phyloP scores from a whole-genome alignment of 352 stramenopile genomes.

The Bremia lactucae region DNA sequence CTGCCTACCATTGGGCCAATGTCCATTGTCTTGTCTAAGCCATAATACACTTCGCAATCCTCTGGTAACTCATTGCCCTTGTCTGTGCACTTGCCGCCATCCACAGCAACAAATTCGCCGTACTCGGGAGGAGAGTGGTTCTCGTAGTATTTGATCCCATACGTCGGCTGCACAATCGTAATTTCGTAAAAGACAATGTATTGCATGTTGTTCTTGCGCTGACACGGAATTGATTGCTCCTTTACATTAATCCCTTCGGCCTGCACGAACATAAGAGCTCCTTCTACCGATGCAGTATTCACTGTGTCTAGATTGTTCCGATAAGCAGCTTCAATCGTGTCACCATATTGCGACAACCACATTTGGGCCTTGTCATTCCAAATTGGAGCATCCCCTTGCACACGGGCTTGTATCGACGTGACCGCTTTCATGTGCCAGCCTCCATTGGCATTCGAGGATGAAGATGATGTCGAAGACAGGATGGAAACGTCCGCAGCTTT shows the following conservation, averaged over 20 bases:
- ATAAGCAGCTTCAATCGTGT: slow-evolving; percentile 28
- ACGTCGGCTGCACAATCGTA: slow-evolving; percentile 45
- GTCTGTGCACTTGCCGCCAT: slow-evolving; percentile 46
- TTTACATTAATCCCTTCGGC: slow-evolving; percentile 47
- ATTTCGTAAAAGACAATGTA: slow-evolving; percentile 70
- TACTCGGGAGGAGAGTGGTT: slow-evolving; percentile 33
- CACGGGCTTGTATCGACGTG: slow-evolving; percentile 41
- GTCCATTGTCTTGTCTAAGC: slow-evolving; percentile 27
- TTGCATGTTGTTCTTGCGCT: slow-evolving; percentile 62
- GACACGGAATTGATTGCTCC: slow-evolving; percentile 36
- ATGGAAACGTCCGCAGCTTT: no score
- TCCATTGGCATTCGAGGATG: slow-evolving; percentile 2
- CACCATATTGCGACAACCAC: slow-evolving; percentile 34
- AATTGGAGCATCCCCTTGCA: slow-evolving; percentile 35
- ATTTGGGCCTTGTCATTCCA: slow-evolving; percentile 23
- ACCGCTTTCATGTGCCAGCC: slow-evolving; percentile 42
- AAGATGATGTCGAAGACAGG: no score
- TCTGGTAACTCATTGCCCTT: slow-evolving; percentile 23
- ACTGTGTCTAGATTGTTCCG: slow-evolving; percentile 40
- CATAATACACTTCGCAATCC: slow-evolving; percentile 40
- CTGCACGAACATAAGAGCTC: slow-evolving; percentile 59
- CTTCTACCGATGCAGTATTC: slow-evolving; percentile 53
- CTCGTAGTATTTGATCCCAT: slow-evolving; percentile 37
- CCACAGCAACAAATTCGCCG: slow-evolving; percentile 48
- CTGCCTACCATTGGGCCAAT: slow-evolving; percentile 37